Base-by-base conservation (phyloP, 208 protist species). In the Trypanosoma melophagium region DNA sequence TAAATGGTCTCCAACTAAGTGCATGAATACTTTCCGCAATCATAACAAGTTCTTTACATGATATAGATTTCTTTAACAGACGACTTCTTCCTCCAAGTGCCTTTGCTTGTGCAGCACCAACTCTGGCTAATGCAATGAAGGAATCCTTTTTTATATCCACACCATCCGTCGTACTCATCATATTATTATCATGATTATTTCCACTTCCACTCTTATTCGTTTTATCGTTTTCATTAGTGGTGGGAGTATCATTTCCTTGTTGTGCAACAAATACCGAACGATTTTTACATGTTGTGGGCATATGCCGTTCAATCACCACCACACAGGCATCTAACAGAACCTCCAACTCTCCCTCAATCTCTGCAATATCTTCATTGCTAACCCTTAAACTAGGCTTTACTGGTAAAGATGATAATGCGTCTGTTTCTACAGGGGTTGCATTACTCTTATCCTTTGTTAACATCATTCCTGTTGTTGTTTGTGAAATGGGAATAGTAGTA, bases 261-360 rank as follows among this genome's bases (percentile, higher is more conserved):
- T 42, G 19, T 0, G 17, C 9, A 7, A 69, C 47, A 52, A 59
- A 35, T 24, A 69, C 70, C 21, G 9, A 49, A 41, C 62, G 70
- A 55, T 25, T 47, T 31, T 45, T 60, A 4, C 54, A 66, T 13
- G 41, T 38, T 7, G 62, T 56, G 12, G 50, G 58, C 63, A 76
- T 53, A 41, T 69, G 57, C 38, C 50, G 38, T 55, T 66, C 63
- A 44, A 68, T 69, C 28, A 76, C 62, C 0, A 56, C 57, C 1
- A 76, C 70, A 53, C 52, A 69, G 3, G 70, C 60, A 60, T 66
- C 56, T 50, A 76, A 49, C 8, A 76, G 28, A 17, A 68, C 70
- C 38, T 76, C 70, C 16, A 76, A 40, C 40, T 76, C 70, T 22
- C 70, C 55, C 24, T 76, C 70, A 47, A 76, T 76, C 42, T 76